A percentile compares a stretch with the other conserved stretches of the same genome.
phyloP scores from a whole-genome alignment of 2,329 filamentous ascomycete genomes.

The Ascochyta rabiei region DNA sequence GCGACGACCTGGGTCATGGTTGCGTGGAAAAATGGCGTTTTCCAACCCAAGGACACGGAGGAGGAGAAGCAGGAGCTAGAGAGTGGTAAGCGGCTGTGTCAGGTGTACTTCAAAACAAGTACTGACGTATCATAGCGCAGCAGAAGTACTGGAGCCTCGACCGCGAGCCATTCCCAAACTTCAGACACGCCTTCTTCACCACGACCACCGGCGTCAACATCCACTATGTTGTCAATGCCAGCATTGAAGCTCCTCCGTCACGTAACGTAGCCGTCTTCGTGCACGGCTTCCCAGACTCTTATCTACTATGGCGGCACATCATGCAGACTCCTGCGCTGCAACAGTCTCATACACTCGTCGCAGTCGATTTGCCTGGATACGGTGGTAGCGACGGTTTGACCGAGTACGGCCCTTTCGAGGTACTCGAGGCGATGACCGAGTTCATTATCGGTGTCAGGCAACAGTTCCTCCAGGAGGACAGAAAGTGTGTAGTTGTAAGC shows the following conservation, averaged over 20 bases:
- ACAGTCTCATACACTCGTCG: conserved; percentile 54
- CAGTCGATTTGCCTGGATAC: conserved; percentile 64
- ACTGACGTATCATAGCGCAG: conserved; percentile 50
- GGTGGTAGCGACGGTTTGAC: conserved; percentile 62
- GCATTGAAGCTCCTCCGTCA: conserved; percentile 21
- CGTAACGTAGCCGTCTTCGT: conserved; percentile 59
- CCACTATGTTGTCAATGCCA: conserved; percentile 58
- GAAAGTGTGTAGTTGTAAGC: conserved; percentile 54
- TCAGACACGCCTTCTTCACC: conserved; percentile 59
- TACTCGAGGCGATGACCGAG: conserved; percentile 60
- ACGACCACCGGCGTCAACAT: conserved; percentile 58
- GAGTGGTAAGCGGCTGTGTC: conserved; percentile 22
- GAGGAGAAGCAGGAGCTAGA: conserved; percentile 39
- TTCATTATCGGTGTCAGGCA: conserved; percentile 59
- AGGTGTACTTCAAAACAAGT: neutral
- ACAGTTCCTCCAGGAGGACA: conserved; percentile 45
- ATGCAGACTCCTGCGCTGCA: conserved; percentile 50
- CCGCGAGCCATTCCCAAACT: conserved; percentile 51
- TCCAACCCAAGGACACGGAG: conserved; percentile 34
- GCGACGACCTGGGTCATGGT: conserved; percentile 28
- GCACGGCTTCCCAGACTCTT: conserved; percentile 67
- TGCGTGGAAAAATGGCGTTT: conserved; percentile 33
- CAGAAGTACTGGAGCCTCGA: conserved; percentile 61
- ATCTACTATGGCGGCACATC: conserved; percentile 59
- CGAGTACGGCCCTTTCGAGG: conserved; percentile 56